Evolutionary conservation across 2,329 filamentous ascomycete species (phyloP), one percentile per base, ranked within the genome.

Genomic region (Ceratocystis papillata): DNA sequence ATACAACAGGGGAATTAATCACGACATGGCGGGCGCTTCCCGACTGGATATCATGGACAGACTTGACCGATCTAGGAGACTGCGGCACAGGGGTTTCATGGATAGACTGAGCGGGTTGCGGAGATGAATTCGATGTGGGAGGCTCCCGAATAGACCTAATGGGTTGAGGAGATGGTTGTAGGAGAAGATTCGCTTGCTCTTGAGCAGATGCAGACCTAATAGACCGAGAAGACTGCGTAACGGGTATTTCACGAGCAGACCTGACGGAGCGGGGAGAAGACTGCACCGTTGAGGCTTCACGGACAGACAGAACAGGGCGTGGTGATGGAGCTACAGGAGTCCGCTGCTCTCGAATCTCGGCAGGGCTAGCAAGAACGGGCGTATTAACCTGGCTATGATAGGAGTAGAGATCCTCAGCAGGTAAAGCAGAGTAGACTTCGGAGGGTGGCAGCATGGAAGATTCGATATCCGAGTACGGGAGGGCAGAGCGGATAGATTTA

Each of bases 361-460:
- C 46, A 22, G 62, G 53, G 33, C 66, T 67, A n/a, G 59, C 30
- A 17, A 68, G 61, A 15, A 64, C 63, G 15, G 67, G 64, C 6
- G 64, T 68, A 12, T 68, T 61, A 10, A 50, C 55, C 17, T 45
- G 33, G 20, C 60, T 33, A 15, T 41, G 37, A 41, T 41, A 41
- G 30, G 50, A 61, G 45, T 68, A 64, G 17, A 33, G 30, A 2
- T 65, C 48, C 17, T 65, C 64, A 37, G 59, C 25, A 2, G 50
- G 62, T 25, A 67, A n/a, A 25, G 45, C 50, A 44, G 64, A 65
- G 25, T 53, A 62, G 1, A 64, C 25, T 37, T 68, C 67, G 17
- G 67, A 65, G 22, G 63, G 20, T 5, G 46, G 62, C 20, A 61
- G 30, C 59, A 68, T 65, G 33, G 60, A 46, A 12, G 67, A 68